Evolutionary conservation across 2,329 filamentous ascomycete genomes (phyloP), one percentile per base, ranked within the genome.

Genomic region (Paracoccidioides lutzii): DNA sequence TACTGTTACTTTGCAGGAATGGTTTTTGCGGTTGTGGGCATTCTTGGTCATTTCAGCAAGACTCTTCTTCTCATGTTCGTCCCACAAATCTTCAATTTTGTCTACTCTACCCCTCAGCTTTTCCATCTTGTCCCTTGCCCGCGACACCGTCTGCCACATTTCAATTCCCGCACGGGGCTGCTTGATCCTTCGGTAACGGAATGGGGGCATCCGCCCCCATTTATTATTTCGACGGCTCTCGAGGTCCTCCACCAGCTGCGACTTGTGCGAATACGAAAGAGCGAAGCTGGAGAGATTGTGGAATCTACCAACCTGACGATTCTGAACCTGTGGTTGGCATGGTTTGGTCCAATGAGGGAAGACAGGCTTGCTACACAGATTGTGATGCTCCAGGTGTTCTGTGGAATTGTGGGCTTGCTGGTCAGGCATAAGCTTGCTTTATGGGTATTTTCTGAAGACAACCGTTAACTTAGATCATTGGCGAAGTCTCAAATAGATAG

Each of bases 1-100:
- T 98, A 97, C 78, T 98, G 93, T 79, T 98, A 98, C 75, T 96
- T 98, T 71, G 93, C 93, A 0, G 93, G 93, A 62, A 98, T 98
- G 90, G 88, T 97, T 42, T 98, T 98, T 69, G 93, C 91, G 54
- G 90, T 96, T 46, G 93, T 97, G 61, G 90, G 89, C 60, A 97
- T 98, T 66, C 79, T 96, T 53, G 93, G 93, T 30, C 93, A 98
- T 75, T 98, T 98, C 75, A 94, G 88, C 76, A 98, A 98, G 75
- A 98, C 93, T 0, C 79, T 98, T 48, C 80, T 95, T 55, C 80
- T 98, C 52, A 78, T 98, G 7, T 85, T 98, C 62, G 78, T 95
- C 42, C 93, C 93, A 12, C 93, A 98, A 73, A 87, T 94, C 64
- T 90, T 94, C 80, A 98, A 98, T 76, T 97, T 97, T 68, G 67